Evolutionary conservation across 2,329 filamentous ascomycete genomes (phyloP).

Genomic region (Metarhizium robertsii): DNA sequence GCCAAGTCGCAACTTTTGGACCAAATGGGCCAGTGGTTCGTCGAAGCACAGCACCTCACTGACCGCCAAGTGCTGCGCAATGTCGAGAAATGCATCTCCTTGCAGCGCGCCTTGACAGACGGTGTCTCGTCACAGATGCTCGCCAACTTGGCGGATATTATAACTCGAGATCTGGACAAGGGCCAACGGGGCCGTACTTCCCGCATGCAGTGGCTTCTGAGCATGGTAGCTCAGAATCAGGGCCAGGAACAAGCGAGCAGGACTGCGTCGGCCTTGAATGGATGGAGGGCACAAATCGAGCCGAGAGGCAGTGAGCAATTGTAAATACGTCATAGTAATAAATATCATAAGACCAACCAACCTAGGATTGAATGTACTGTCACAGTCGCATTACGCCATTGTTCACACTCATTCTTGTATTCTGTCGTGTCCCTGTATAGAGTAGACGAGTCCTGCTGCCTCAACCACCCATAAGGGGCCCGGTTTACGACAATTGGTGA

Average conservation of each 20-base stretch:
- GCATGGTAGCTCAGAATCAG: conserved; percentile 14
- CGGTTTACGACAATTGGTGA: background rate
- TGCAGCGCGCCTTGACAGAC: conserved; percentile 14
- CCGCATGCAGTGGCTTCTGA: conserved; percentile 21
- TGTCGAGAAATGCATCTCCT: conserved; percentile 17
- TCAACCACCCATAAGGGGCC: no score
- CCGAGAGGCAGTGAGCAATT: background rate
- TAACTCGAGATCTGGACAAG: conserved; percentile 23
- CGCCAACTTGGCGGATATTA: conserved; percentile 14
- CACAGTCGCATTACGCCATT: background rate
- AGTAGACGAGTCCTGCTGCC: background rate
- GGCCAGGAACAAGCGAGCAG: conserved; percentile 12
- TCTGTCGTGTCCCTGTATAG: background rate
- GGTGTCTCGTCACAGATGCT: conserved; percentile 17
- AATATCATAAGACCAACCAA: background rate
- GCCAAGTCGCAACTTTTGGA: conserved; percentile 20
- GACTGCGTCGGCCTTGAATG: conserved; percentile 9
- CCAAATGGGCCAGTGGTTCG: conserved; percentile 20
- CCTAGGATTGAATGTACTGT: background rate
- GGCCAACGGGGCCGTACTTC: conserved; percentile 22
- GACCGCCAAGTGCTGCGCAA: conserved; percentile 21
- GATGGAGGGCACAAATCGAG: conserved; percentile 16
- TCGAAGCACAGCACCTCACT: conserved; percentile 17
- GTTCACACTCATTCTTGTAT: background rate
- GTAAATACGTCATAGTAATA: background rate